Percentiles rank a stretch among this genome's conserved stretches.
Evolutionary conservation across 768 basidiomycete genomes (phyloP).

Genomic region (Rhodotorula paludigena): DNA sequence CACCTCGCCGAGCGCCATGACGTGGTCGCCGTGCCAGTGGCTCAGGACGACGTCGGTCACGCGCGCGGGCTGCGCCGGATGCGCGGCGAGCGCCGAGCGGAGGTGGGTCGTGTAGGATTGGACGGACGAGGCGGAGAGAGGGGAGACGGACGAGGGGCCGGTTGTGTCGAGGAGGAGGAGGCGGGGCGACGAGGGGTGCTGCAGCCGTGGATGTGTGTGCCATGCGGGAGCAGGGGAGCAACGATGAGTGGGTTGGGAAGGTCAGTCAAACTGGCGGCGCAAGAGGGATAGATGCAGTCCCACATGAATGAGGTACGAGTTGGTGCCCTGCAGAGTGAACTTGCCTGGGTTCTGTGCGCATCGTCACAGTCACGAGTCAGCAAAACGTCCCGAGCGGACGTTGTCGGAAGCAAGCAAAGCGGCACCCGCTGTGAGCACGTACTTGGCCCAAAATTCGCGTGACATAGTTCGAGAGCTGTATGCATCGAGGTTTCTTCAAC

Average conservation of each 20-base stretch:
- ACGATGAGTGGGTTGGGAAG: conserved; percentile 46
- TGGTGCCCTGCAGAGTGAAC: conserved; percentile 86
- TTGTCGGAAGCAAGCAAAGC: too few relatives aligned
- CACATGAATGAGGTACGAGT: conserved; percentile 71
- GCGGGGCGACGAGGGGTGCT: conserved; percentile 23
- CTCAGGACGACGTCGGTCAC: conserved; percentile 87
- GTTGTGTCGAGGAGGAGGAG: conserved; percentile 72
- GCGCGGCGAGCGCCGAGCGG: conserved; percentile 32
- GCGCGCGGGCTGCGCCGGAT: conserved; percentile 47
- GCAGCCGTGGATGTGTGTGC: too few relatives aligned
- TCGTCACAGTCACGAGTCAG: too few relatives aligned
- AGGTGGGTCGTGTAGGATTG: conserved; percentile 63
- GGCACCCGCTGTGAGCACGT: too few relatives aligned
- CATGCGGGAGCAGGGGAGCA: background rate
- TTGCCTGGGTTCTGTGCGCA: conserved; percentile 70
- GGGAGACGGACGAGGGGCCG: conserved; percentile 56
- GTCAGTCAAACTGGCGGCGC: too few relatives aligned
- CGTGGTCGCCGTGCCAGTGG: conserved; percentile 85
- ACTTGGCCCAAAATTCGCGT: conserved; percentile 34
- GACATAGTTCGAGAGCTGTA: conserved; percentile 22
- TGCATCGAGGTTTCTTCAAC: too few relatives aligned
- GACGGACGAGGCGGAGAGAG: background rate
- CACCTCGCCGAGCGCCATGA: conserved; percentile 67
- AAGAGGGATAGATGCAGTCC: conserved; percentile 23
- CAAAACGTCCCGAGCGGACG: too few relatives aligned